Conservation (phyloP, 768 basidiomycete genomes). For the Suillus bovinus region DNA sequence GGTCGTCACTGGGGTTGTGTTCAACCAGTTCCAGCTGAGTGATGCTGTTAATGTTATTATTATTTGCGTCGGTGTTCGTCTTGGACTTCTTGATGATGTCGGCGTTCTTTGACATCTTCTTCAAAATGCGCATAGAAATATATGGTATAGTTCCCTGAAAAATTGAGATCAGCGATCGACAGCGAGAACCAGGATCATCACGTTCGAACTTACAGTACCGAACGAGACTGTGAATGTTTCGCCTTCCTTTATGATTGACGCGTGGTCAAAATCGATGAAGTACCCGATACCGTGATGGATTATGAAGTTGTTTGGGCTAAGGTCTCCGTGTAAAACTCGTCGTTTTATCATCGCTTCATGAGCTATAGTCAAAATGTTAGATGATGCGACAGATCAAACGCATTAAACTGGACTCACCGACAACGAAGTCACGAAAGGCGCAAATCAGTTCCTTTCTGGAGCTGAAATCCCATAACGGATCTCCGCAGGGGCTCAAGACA, state of each 20-base stretch:
- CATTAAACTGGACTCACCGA: background rate
- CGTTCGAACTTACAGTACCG: background rate
- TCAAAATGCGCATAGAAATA: background rate
- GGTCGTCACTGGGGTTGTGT: background rate
- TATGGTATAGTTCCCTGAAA: background rate
- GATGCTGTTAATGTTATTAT: background rate
- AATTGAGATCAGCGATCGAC: background rate
- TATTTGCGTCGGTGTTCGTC: background rate
- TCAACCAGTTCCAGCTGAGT: background rate
- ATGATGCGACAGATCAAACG: background rate
- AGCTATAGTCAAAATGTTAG: background rate
- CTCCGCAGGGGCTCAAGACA: background rate
- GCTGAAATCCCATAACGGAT: background rate
- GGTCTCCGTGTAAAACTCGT: background rate
- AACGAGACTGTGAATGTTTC: background rate
- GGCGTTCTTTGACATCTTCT: background rate
- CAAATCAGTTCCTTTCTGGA: conserved; percentile 9
- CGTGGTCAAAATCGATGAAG: background rate
- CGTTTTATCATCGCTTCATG: background rate
- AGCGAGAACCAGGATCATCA: background rate
- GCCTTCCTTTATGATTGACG: background rate
- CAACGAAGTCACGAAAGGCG: conserved; percentile 7
- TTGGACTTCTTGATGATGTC: background rate
- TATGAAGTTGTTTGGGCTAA: background rate
- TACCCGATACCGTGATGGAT: background rate